Evolutionary conservation across 2,329 filamentous ascomycete genomes (phyloP).

Genomic region (Capronia americana): DNA sequence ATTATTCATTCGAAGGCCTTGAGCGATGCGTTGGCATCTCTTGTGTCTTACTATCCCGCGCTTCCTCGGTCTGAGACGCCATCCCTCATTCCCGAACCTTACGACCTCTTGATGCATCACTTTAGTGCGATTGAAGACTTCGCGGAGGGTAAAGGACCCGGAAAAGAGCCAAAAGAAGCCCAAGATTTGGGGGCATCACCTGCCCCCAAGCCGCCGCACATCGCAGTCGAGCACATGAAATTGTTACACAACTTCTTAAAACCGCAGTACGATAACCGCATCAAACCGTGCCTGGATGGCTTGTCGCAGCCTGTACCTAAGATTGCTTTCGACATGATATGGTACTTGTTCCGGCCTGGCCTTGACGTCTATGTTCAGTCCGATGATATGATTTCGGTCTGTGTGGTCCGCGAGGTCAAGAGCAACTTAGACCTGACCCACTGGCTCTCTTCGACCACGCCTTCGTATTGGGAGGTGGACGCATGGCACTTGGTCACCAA

Average conservation of each 20-base stretch:
- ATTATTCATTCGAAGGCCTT: neutral
- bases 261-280: neutral
- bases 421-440: neutral
- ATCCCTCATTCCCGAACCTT: neutral
- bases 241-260: neutral
- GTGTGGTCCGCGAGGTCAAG: neutral
- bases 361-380: neutral
- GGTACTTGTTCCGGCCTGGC: neutral
- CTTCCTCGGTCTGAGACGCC: neutral
- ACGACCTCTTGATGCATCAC: neutral
- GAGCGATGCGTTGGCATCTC: neutral
- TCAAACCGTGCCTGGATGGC: neutral
- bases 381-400: neutral
- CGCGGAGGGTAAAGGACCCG: neutral
- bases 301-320: neutral
- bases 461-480: neutral
- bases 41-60: neutral
- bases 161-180: neutral
- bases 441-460: neutral
- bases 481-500: neutral
- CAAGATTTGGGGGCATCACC: neutral
- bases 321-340: neutral
- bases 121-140: neutral
- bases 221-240: constrained; percentile 1
- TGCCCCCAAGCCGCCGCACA: neutral